These are phyloP conservation scores for Solanum megistacrolobum DNA, from an alignment of 257 asterid genomes.

Conservation along the genomic window DNA sequence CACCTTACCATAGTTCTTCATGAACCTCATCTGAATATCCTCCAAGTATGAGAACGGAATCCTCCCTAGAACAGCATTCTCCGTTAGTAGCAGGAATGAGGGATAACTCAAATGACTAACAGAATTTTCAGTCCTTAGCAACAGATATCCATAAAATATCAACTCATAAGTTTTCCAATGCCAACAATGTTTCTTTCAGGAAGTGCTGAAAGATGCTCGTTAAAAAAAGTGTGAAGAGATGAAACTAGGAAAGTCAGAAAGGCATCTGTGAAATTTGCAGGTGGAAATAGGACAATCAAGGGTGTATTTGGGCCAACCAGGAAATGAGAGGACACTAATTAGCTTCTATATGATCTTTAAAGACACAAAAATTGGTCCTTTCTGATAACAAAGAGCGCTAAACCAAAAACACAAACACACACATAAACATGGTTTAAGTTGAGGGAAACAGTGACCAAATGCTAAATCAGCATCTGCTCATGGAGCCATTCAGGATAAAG, in stretches of 20 bases:
- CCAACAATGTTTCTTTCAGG: not conserved
- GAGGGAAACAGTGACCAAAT: not conserved
- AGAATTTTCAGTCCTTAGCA: not conserved
- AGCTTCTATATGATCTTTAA: not conserved
- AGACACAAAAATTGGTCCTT: not conserved
- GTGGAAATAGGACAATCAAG: not conserved
- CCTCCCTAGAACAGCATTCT: conserved; percentile 50
- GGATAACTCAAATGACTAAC: not conserved
- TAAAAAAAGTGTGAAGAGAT: not conserved
- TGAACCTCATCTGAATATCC: conserved; percentile 94
- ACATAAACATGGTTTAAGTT: not conserved
- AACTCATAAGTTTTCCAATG: not conserved
- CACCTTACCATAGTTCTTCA: conserved; percentile 87
- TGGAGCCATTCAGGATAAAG: not conserved
- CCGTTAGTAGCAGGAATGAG: not conserved
- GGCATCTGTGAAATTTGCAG: not conserved
- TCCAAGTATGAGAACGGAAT: conserved; percentile 91
- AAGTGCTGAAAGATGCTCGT: not conserved
- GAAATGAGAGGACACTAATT: not conserved
- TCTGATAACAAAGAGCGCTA: not conserved
- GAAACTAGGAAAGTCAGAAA: not conserved
- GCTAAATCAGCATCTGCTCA: not conserved
- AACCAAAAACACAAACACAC: not conserved
- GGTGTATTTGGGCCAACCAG: not conserved
- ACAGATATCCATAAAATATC: not conserved